Conservation (phyloP, 2,329 filamentous ascomycete genomes). For the Trichophyton mentagrophytes region DNA sequence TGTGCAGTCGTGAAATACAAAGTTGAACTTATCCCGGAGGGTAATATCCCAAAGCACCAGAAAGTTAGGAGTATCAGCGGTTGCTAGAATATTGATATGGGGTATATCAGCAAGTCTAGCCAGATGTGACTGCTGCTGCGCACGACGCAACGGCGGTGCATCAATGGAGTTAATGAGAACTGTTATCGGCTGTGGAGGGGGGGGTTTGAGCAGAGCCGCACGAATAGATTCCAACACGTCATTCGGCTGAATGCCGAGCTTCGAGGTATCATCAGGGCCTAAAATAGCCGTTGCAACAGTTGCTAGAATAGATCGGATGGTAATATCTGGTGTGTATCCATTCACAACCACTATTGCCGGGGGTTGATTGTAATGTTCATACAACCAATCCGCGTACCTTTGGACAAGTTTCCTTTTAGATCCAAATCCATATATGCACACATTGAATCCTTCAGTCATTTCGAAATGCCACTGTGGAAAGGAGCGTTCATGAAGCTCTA, state of each 20-base stretch:
- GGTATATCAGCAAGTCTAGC: slow-evolving; percentile 64
- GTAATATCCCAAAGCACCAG: slow-evolving; percentile 79
- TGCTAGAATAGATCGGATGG: slow-evolving; percentile 34
- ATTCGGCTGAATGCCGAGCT: slow-evolving; percentile 51
- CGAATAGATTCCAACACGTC: slow-evolving; percentile 57
- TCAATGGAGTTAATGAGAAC: slow-evolving; percentile 81
- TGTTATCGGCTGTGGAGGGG: slow-evolving; percentile 39
- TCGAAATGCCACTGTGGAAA: slow-evolving; percentile 93
- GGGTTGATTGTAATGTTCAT: slow-evolving; percentile 31
- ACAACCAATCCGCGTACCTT: slow-evolving; percentile 59
- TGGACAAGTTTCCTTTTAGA: slow-evolving; percentile 69
- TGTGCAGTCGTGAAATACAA: slow-evolving; percentile 86
- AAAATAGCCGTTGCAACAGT: slow-evolving; percentile 54
- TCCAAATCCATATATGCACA: slow-evolving; percentile 86
- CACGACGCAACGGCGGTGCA: slow-evolving; percentile 59
- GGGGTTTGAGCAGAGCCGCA: slow-evolving; percentile 43
- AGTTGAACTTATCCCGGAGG: slow-evolving; percentile 68
- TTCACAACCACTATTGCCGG: slow-evolving; percentile 68
- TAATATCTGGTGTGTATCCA: slow-evolving; percentile 50
- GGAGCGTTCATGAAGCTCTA: slow-evolving; percentile 62
- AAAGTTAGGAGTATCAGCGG: slow-evolving; percentile 79
- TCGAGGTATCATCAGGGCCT: slow-evolving; percentile 31
- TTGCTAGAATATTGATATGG: slow-evolving; percentile 59
- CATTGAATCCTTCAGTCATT: slow-evolving; percentile 68
- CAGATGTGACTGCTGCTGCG: slow-evolving; percentile 57